These are phyloP conservation scores for Penicillium fimorum DNA, from an alignment of 495 filamentous ascomycete genomes.

Conservation along the genomic window DNA sequence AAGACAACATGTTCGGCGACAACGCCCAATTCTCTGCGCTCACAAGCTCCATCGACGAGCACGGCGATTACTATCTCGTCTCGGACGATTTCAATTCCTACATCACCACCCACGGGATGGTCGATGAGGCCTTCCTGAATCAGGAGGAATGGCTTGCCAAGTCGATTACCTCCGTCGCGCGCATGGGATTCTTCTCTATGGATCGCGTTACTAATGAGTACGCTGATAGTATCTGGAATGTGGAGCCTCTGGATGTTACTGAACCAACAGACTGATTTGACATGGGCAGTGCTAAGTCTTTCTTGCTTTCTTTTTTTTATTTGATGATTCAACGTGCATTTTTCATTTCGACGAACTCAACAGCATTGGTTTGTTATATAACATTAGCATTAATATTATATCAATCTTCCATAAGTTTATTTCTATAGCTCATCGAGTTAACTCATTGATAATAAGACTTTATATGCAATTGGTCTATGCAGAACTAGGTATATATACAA, in stretches of 20 bases:
- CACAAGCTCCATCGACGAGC: slow-evolving; percentile 77
- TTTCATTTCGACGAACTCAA: background rate
- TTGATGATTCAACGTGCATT: background rate
- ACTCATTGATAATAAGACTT: background rate
- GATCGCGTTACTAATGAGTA: slow-evolving; percentile 99
- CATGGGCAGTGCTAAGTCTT: background rate
- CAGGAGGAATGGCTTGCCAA: slow-evolving; percentile 90
- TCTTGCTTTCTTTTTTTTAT: too few relatives aligned
- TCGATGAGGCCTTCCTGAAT: slow-evolving; percentile 87
- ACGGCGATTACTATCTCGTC: slow-evolving; percentile 96
- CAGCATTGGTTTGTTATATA: background rate
- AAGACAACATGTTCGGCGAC: slow-evolving; percentile 73
- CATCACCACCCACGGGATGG: slow-evolving; percentile 79
- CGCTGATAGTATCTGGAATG: slow-evolving; percentile 94
- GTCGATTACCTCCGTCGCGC: slow-evolving; percentile 78
- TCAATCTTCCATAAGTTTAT: background rate
- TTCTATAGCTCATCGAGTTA: background rate
- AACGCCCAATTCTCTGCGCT: slow-evolving; percentile 72
- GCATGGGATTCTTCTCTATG: slow-evolving; percentile 97
- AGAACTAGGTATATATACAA: background rate
- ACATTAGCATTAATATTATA: slow-evolving; percentile 1
- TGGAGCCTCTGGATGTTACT: slow-evolving; percentile 65
- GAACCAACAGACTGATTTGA: slow-evolving; percentile 17
- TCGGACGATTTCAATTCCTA: slow-evolving; percentile 96
- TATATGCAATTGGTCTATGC: background rate